Evolutionary conservation across 805 yeast genomes (phyloP), one percentile per base, ranked within the genome.

Genomic region (Helenozyma baotianmanensis): DNA sequence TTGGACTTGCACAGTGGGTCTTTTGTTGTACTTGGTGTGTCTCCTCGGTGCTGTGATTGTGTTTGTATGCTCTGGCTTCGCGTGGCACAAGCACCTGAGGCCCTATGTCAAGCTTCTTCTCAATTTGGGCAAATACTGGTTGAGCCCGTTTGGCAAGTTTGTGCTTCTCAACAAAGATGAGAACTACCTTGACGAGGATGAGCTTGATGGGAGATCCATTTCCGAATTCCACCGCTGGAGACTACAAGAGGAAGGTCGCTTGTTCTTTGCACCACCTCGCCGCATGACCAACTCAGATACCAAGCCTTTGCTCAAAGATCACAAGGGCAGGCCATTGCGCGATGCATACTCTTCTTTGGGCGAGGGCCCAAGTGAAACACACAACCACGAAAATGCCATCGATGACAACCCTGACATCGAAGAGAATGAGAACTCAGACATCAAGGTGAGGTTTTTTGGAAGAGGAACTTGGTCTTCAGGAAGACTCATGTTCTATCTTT

Each of bases 381-480:
- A 17, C 8, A 17, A 35, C 12, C 35, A 40, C 12, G 40, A 38
- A 3, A 43, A 32, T 18, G 51, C 43, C 12, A 40, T 36, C 9
- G 56, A 45, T 9, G 53, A 42, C 6, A 52, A 38, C 4, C 39
- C 47, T 13, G 32, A 29, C 9, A 43, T 40, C 17, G 42, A 35
- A 9, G 46, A 50, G 28, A 42, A 30, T 15, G 53, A 48, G 14
- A 24, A 33, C 5, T 39, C 46, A 36, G 64, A 59, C 46, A 54
- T 76, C 53, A 60, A 64, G 55, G 54, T 57, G 14, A 71, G 97
- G 38, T 66, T 77, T 30, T 90, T 92, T 55, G 97, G 97, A 22
- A 72, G 97, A 55, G 97, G 97, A 23, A 64, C 78, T 45, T 92
- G 97, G 97, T 79, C 81, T 12, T 53, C 79, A 13, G 96, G 96